phyloP scores from a whole-genome alignment of 768 basidiomycete species.

The Pleurotus tuber-regium region DNA sequence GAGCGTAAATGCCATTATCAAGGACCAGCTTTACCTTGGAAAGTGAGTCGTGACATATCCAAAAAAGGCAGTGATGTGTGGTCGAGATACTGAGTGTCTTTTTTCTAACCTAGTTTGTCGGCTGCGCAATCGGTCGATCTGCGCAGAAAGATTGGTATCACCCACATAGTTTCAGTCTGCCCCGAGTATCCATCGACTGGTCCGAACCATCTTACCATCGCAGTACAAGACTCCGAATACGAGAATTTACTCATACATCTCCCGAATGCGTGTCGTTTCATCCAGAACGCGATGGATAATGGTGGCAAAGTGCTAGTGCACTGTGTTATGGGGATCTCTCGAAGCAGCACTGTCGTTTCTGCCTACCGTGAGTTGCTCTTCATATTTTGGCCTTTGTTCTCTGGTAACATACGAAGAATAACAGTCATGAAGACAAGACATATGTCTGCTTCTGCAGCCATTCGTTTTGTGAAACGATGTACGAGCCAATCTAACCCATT shows the following conservation, averaged over 20 bases:
- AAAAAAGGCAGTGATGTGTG: background rate
- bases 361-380: slow-evolving; percentile 45
- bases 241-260: slow-evolving; percentile 63
- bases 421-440: slow-evolving; percentile 50
- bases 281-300: slow-evolving; percentile 49
- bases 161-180: slow-evolving; percentile 58
- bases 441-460: slow-evolving; percentile 39
- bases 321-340: slow-evolving; percentile 71
- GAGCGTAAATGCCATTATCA: slow-evolving; percentile 33
- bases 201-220: slow-evolving; percentile 36
- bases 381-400: background rate
- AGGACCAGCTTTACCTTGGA: slow-evolving; percentile 39
- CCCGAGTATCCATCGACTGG: slow-evolving; percentile 47
- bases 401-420: background rate
- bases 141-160: slow-evolving; percentile 36
- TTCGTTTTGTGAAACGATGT: slow-evolving; percentile 50
- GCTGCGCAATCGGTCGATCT: slow-evolving; percentile 32
- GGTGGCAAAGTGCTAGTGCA: slow-evolving; percentile 67
- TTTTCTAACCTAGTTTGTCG: slow-evolving; percentile 27
- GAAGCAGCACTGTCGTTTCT: slow-evolving; percentile 60
- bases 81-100: background rate
- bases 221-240: slow-evolving; percentile 45
- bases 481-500: slow-evolving; percentile 16
- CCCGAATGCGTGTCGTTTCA: slow-evolving; percentile 57
- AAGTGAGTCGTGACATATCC: slow-evolving; percentile 31